phyloP scores from a whole-genome alignment of 179 eudicot genomes.

The Beta corolliflora region DNA sequence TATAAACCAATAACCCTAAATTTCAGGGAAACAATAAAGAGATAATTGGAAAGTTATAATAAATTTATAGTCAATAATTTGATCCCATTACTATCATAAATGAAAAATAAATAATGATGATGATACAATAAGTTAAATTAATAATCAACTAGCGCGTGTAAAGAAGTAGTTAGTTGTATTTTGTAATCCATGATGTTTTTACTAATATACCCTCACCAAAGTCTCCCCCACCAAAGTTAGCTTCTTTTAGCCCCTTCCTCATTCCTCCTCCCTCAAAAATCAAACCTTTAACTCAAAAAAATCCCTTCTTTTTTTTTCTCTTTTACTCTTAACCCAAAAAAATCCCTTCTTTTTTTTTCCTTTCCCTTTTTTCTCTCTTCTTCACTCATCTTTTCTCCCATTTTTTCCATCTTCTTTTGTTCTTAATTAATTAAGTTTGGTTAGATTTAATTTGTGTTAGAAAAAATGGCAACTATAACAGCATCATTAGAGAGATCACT shows the following conservation, averaged over 20 bases:
- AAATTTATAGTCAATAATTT: background rate
- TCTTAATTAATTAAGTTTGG: background rate
- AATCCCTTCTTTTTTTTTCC: background rate
- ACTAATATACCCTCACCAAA: slow-evolving; percentile 13
- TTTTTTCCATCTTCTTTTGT: background rate
- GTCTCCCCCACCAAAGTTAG: slow-evolving; percentile 13
- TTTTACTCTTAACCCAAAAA: background rate
- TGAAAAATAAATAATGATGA: background rate
- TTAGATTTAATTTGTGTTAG: background rate
- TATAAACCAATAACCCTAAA: background rate
- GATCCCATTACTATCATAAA: background rate
- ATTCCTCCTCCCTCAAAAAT: background rate
- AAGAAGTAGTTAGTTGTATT: background rate
- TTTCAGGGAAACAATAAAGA: background rate
- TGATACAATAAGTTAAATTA: background rate
- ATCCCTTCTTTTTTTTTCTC: background rate
- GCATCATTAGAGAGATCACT: slow-evolving; percentile 77
- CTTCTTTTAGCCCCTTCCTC: slow-evolving; percentile 17
- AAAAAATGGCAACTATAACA: slow-evolving; percentile 60
- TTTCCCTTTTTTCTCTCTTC: background rate
- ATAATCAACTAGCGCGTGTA: background rate
- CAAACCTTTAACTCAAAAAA: too few relatives aligned
- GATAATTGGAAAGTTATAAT: background rate
- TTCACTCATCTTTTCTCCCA: slow-evolving; percentile 15
- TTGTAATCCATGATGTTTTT: background rate